Percentiles rank a stretch among this genome's conserved stretches.
Evolutionary conservation across 176 grass and related monocot genomes (phyloP).

Genomic region (Cenchrus americanus): DNA sequence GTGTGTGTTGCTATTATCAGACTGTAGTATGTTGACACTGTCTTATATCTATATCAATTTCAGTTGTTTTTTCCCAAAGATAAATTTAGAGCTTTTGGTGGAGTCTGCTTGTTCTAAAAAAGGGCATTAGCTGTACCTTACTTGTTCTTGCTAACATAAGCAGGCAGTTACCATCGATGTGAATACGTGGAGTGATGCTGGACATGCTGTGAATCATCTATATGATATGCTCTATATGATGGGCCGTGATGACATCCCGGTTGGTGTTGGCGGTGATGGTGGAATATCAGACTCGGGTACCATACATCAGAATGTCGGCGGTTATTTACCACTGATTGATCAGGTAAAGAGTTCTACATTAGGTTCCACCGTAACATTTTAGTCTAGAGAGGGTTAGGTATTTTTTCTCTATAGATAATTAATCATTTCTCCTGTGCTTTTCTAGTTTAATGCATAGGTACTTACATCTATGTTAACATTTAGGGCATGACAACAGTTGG

Average conservation of each 20-base stretch:
- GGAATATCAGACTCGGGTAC: slow-evolving; percentile 71
- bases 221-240: slow-evolving; percentile 96
- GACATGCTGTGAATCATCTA: slow-evolving; percentile 77
- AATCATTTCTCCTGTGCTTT: neutral
- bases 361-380: neutral
- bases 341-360: slow-evolving; percentile 50
- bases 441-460: slow-evolving; percentile 15
- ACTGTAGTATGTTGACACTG: neutral
- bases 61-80: neutral
- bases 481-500: slow-evolving; percentile 74
- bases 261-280: slow-evolving; percentile 83
- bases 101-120: neutral
- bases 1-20: neutral
- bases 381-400: neutral
- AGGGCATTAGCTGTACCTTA: neutral
- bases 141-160: neutral
- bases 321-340: slow-evolving; percentile 75
- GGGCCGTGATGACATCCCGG: slow-evolving; percentile 71
- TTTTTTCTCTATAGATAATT: neutral
- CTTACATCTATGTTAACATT: slow-evolving; percentile 27
- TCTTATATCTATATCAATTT: neutral
- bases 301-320: slow-evolving; percentile 73
- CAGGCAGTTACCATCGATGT: slow-evolving; percentile 72
- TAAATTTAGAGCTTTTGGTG: neutral
- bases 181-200: slow-evolving; percentile 74